Base-by-base conservation (phyloP, 441 rosid genomes). In the Adansonia madagascariensis region DNA sequence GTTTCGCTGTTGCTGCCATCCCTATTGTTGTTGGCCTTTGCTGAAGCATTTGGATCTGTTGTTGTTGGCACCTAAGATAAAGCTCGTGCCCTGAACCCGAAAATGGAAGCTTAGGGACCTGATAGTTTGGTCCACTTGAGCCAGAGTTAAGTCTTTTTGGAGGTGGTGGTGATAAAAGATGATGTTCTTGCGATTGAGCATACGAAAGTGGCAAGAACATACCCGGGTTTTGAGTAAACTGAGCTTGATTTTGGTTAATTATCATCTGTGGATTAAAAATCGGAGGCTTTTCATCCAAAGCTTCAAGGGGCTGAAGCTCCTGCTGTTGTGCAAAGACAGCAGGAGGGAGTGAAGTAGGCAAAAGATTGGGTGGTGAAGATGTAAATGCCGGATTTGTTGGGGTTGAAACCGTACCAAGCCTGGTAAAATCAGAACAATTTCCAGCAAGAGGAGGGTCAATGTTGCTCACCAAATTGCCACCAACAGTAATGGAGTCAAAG, bases 191-290 rank as follows among this genome's bases (percentile, higher is more conserved):
- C 80, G 84, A 63, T 49, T 78, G 85, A 35, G 77, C 22, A 24
- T 78, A 79, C 0, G 86, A 80, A 35, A 85, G 57, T 0, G 52
- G 52, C 52, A 47, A 8, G 52, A 9, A 47, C 52, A 84, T 14
- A 59, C 89, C 73, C 1, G 85, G 88, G n/a, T 82, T 87, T 22
- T 77, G 90, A 0, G 87, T 41, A 76, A 71, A 85, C 49, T 79
- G 86, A 24, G 84, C 75, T 71, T 89, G 98, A 75, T 84, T 87
- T 47, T 84, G 91, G 83, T 83, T 83, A 52, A 89, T 81, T 1
- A 84, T 53, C 71, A 84, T 59, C 74, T 85, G 88, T 1, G 84
- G 80, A 77, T 81, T 83, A 18, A 83, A 79, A 79, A 80, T 80
- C 77, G 78, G 85, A 0, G 86, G 86, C 82, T 84, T 86, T 76